Conservation (phyloP, 257 asterid species). For the Galeopsis tetrahit region DNA sequence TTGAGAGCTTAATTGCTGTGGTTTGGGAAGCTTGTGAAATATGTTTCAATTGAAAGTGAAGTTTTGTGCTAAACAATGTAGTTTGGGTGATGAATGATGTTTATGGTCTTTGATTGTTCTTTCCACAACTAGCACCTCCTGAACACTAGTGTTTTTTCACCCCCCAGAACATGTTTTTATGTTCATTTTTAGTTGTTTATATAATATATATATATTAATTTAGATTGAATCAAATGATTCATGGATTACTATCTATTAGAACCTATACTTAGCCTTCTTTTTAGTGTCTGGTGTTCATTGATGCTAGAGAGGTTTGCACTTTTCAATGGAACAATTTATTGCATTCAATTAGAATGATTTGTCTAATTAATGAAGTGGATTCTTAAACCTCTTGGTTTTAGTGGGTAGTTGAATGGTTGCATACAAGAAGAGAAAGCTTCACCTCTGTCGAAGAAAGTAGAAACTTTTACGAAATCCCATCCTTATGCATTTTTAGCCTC, state of each 20-base stretch:
- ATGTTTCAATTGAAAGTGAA: not conserved
- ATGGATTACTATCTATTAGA: not conserved
- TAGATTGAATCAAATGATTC: not conserved
- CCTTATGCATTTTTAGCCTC: not conserved
- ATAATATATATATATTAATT: not conserved
- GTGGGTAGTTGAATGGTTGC: not conserved
- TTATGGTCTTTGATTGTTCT: slow-evolving; percentile 10
- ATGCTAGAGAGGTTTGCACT: not conserved
- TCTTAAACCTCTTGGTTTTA: slow-evolving; percentile 8
- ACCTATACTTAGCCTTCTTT: not conserved
- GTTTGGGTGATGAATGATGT: not conserved
- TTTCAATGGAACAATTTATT: not conserved
- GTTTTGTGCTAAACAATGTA: not conserved
- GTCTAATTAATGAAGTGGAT: slow-evolving; percentile 13
- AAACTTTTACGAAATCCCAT: not conserved
- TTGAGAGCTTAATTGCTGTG: not conserved
- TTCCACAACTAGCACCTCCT: not conserved
- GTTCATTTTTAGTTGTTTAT: not conserved
- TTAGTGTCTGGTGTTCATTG: not conserved
- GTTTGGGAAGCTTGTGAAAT: slow-evolving; percentile 1
- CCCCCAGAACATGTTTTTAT: not conserved
- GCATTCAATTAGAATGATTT: not conserved
- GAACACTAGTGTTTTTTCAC: not conserved
- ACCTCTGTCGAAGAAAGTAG: not conserved
- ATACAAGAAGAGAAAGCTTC: not conserved